A percentile compares a stretch with the other conserved stretches of the same genome.
These are phyloP conservation scores for Torulaspora gathmanii DNA, from an alignment of 805 yeast genomes.

Conservation along the genomic window DNA sequence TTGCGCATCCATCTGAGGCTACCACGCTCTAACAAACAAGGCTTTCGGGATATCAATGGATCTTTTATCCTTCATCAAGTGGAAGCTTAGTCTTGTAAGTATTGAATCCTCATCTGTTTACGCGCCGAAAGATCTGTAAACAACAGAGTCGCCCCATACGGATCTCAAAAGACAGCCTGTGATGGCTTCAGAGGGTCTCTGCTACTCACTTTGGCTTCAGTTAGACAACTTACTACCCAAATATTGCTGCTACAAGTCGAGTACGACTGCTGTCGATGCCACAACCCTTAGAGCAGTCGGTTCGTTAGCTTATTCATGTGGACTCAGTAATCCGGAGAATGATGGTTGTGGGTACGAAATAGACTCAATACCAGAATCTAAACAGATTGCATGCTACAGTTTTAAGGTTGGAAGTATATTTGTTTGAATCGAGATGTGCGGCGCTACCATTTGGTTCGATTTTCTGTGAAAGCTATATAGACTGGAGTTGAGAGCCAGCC, in stretches of 20 bases:
- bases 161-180: background rate
- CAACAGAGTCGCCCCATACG: background rate
- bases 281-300: too few relatives aligned
- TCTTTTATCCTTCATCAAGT: background rate
- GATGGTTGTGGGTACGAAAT: too few relatives aligned
- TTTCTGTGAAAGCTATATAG: too few relatives aligned
- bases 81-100: background rate
- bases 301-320: too few relatives aligned
- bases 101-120: background rate
- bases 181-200: background rate
- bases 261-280: too few relatives aligned
- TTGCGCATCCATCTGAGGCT: slow-evolving; percentile 7
- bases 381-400: too few relatives aligned
- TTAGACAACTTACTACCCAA: background rate
- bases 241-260: too few relatives aligned
- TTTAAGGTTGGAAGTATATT: too few relatives aligned
- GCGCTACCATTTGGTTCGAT: background rate
- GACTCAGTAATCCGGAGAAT: too few relatives aligned
- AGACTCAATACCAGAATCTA: too few relatives aligned
- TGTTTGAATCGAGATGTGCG: background rate
- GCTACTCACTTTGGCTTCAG: background rate
- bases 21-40: background rate
- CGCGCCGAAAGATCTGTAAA: slow-evolving; percentile 1
- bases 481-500: background rate
- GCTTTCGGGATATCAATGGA: background rate